Evolutionary conservation across 352 stramenopile species (phyloP).

Genomic region (Globisporangium middletonii): DNA sequence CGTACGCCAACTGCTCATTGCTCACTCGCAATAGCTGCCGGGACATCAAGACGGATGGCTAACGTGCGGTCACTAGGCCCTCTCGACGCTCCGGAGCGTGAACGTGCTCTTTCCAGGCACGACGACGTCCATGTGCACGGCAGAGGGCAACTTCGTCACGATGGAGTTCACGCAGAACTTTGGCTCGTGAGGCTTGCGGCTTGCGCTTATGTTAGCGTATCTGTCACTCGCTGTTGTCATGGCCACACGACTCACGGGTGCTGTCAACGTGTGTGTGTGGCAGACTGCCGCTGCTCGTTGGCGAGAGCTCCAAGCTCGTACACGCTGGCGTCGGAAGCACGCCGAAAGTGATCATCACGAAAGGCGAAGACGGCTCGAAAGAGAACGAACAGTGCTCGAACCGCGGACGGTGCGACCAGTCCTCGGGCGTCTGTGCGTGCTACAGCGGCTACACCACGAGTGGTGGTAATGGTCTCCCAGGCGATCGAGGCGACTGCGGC

Average conservation of each 20-base stretch:
- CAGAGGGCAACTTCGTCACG: slow-evolving; percentile 62
- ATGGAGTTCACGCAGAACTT: slow-evolving; percentile 82
- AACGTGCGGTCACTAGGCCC: slow-evolving; percentile 19
- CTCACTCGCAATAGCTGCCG: background rate
- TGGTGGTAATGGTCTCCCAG: slow-evolving; percentile 36
- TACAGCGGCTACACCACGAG: slow-evolving; percentile 79
- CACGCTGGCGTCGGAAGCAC: slow-evolving; percentile 47
- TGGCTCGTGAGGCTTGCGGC: slow-evolving; percentile 30
- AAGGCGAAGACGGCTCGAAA: slow-evolving; percentile 81
- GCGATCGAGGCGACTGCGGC: slow-evolving; percentile 69
- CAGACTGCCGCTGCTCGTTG: slow-evolving; percentile 69
- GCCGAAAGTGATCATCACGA: slow-evolving; percentile 38
- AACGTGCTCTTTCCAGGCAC: slow-evolving; percentile 54
- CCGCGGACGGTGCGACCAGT: slow-evolving; percentile 59
- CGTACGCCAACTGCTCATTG: slow-evolving; percentile 15
- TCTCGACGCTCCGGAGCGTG: slow-evolving; percentile 49
- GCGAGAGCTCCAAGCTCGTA: slow-evolving; percentile 47
- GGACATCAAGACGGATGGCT: background rate
- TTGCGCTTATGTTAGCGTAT: background rate
- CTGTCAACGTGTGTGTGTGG: background rate
- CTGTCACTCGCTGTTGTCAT: too few species aligned
- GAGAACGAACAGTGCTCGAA: slow-evolving; percentile 85
- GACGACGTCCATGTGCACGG: slow-evolving; percentile 51
- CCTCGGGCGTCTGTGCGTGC: slow-evolving; percentile 82
- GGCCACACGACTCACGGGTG: background rate